Conservation (phyloP, 1,284 basidiomycete species). For the Fomitiporia mediterranea region DNA sequence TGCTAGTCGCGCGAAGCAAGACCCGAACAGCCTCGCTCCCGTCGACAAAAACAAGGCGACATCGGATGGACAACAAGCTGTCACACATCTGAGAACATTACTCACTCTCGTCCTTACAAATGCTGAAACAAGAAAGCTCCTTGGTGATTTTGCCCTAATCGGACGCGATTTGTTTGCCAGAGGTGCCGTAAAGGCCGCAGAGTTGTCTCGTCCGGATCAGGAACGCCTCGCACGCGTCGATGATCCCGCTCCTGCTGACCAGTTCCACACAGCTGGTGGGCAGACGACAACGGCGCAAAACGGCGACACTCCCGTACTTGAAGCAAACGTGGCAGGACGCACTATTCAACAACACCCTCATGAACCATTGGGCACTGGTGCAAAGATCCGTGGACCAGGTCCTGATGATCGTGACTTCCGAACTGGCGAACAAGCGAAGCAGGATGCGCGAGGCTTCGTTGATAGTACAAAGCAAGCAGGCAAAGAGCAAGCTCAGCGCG, state of each 20-base stretch:
- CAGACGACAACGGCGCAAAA: not conserved
- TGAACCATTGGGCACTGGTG: slow-evolving; percentile 15
- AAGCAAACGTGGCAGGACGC: slow-evolving; percentile 13
- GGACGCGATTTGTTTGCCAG: slow-evolving; percentile 85
- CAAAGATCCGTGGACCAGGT: slow-evolving; percentile 11
- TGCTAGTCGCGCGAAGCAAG: slow-evolving; percentile 32
- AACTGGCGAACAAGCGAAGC: slow-evolving; percentile 9
- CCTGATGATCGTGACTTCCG: slow-evolving; percentile 11
- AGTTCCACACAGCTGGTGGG: slow-evolving; percentile 38
- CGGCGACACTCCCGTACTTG: slow-evolving; percentile 17
- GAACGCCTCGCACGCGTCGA: slow-evolving; percentile 65
- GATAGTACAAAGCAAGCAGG: not conserved
- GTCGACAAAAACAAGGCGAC: slow-evolving; percentile 53
- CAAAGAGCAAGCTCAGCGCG: not conserved
- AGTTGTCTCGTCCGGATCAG: slow-evolving; percentile 61
- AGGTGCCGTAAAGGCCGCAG: slow-evolving; percentile 72
- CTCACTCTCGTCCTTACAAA: slow-evolving; percentile 83
- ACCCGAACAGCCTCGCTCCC: slow-evolving; percentile 41
- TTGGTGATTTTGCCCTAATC: slow-evolving; percentile 77
- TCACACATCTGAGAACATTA: slow-evolving; percentile 79
- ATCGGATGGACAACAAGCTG: slow-evolving; percentile 44
- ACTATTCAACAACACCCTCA: slow-evolving; percentile 17
- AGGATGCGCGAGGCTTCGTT: slow-evolving; percentile 1
- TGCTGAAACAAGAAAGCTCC: slow-evolving; percentile 85
- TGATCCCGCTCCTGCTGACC: slow-evolving; percentile 60